Base-by-base conservation (phyloP, 2,329 filamentous ascomycete species). In the Aspergillus pseudoglaucus region DNA sequence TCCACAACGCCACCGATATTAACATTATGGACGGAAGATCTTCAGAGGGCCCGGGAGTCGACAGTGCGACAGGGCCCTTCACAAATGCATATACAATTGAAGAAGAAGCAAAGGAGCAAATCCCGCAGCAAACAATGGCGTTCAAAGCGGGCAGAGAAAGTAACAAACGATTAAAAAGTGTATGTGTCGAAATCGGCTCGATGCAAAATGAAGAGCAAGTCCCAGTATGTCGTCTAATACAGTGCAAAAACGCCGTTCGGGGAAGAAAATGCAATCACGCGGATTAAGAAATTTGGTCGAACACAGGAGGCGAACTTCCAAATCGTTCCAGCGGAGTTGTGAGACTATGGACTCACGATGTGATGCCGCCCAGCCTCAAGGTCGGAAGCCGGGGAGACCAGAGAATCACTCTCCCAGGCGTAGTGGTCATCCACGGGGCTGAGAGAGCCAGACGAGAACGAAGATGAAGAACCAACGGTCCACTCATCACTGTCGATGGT, bases 391-490 rank as follows among this genome's bases (percentile, higher is more conserved):
- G 57, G 56, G 15, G 64, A 66, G 35, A 64, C 63, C 27, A 70
- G 51, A 12, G 63, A 63, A 50, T 72, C 69, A 35, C 66, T 65
- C 49, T 71, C 69, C 69, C 69, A 72, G 2, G 67, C 59, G 45
- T 78, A 75, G 50, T 73, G 74, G 53, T 84, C 82, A 53, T 83
- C 80, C 27, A 80, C 77, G 18, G 80, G 81, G 60, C 81, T 84
- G 45, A 81, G 65, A 44, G 78, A 81, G 44, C 80, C 80, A 20
- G 80, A 85, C 35, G 84, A 87, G 64, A 86, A 81, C 35, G 81
- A 84, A 0, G 87, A 93, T 47, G 84, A 90, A 57, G 88, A 93
- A 51, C 87, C 89, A 41, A 91, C 80, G 7, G 89, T 91, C 90
- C 90, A 95, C 60, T 93, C 89, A 58, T 95, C 90, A 60, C 85